Evolutionary conservation across 75 land plant genomes (phyloP).

Genomic region (Pseudotsuga menziesii): DNA sequence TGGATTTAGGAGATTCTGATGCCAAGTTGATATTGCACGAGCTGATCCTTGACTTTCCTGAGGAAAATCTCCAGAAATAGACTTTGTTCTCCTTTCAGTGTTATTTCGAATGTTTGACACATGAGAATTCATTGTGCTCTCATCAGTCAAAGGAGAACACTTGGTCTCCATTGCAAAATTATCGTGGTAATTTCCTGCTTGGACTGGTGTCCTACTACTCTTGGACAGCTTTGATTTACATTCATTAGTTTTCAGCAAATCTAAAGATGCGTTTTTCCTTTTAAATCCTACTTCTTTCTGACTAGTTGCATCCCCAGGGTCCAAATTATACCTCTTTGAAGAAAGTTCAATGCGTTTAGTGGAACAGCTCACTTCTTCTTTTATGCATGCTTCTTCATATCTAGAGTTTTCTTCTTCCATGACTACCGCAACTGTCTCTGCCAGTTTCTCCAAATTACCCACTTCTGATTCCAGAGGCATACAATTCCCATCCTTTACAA

Average conservation of each 20-base stretch:
- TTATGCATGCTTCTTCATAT: background rate
- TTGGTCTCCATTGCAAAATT: background rate
- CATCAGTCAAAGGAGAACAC: constrained; percentile 5
- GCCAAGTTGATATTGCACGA: constrained; percentile 8
- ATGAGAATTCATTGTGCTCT: constrained; percentile 3
- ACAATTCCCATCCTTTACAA: constrained; percentile 2
- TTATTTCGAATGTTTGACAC: constrained; percentile 1
- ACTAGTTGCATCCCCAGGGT: constrained; percentile 8
- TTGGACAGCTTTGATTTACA: background rate
- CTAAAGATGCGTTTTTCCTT: background rate
- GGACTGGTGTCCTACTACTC: constrained; percentile 8
- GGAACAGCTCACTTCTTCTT: constrained; percentile 16
- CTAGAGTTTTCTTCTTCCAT: constrained; percentile 8
- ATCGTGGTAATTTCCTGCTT: background rate
- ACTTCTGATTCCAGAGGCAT: constrained; percentile 3
- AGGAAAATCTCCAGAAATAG: constrained; percentile 10
- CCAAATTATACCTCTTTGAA: background rate
- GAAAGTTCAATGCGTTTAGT: background rate
- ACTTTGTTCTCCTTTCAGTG: constrained; percentile 9
- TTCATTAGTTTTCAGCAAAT: background rate
- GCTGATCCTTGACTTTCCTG: constrained; percentile 13
- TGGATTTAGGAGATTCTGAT: background rate
- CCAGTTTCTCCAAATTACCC: constrained; percentile 6
- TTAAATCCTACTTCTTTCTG: background rate
- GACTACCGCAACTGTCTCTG: constrained; percentile 6